Percentiles rank a stretch among this genome's conserved stretches.
Evolutionary conservation across 208 protist genomes (phyloP).

Genomic region (Angomonas desouzai): DNA sequence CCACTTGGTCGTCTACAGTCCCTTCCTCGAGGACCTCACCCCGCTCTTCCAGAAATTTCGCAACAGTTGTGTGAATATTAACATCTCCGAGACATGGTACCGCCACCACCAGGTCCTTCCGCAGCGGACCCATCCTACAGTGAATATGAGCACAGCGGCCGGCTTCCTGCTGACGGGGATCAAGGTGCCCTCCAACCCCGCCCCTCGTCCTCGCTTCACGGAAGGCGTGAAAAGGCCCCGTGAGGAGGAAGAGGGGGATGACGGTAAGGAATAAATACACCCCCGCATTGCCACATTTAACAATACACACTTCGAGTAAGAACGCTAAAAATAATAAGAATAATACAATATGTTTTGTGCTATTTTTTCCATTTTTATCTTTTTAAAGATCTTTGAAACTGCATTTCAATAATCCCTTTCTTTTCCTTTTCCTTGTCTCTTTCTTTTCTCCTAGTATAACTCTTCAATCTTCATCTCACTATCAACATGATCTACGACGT

Average conservation of each 20-base stretch:
- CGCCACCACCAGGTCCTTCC: slow-evolving; percentile 92
- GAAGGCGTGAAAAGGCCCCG: slow-evolving; percentile 11
- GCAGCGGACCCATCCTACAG: slow-evolving; percentile 90
- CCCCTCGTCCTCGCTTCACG: slow-evolving; percentile 19
- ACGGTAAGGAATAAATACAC: too few species aligned
- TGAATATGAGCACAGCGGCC: slow-evolving; percentile 89
- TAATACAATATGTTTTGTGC: too few species aligned
- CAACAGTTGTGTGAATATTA: slow-evolving; percentile 73
- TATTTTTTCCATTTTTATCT: too few species aligned
- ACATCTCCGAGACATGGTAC: slow-evolving; percentile 91
- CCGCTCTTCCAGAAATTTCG: slow-evolving; percentile 57
- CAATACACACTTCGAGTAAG: too few species aligned
- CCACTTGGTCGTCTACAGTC: slow-evolving; percentile 85
- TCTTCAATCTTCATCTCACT: slow-evolving; percentile 1
- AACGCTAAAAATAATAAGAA: not conserved
- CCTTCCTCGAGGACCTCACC: slow-evolving; percentile 78
- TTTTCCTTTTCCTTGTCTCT: slow-evolving; percentile 12
- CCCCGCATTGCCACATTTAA: too few species aligned
- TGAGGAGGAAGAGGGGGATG: slow-evolving; percentile 11
- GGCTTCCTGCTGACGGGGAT: slow-evolving; percentile 91
- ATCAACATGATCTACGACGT: slow-evolving; percentile 91
- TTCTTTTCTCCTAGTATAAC: slow-evolving; percentile 5
- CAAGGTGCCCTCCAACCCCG: slow-evolving; percentile 47
- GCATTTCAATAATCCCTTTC: too few species aligned
- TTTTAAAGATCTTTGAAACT: too few species aligned